Conservation (phyloP, 768 basidiomycete genomes). For the Mycena olivaceomarginata region DNA sequence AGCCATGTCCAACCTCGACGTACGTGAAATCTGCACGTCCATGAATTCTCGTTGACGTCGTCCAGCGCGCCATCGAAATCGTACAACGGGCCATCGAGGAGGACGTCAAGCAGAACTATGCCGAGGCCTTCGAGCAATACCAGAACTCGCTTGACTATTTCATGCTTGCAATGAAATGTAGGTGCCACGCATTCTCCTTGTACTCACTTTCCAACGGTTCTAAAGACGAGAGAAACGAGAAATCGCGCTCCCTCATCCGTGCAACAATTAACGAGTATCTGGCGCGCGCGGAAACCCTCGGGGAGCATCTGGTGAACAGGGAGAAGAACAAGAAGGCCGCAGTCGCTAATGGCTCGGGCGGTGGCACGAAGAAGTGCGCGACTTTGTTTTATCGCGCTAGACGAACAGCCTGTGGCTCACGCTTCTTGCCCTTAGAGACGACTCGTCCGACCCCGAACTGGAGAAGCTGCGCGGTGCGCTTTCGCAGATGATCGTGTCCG, state of each 20-base stretch:
- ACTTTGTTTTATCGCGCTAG: background rate
- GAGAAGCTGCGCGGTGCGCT: slow-evolving; percentile 98
- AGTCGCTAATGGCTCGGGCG: slow-evolving; percentile 68
- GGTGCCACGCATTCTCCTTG: slow-evolving; percentile 46
- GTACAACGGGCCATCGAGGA: slow-evolving; percentile 96
- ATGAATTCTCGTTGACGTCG: background rate
- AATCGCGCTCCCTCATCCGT: slow-evolving; percentile 90
- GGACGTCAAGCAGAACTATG: slow-evolving; percentile 94
- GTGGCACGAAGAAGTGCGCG: slow-evolving; percentile 67
- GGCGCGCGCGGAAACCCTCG: slow-evolving; percentile 92
- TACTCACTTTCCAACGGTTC: slow-evolving; percentile 18
- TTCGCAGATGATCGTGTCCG: slow-evolving; percentile 90
- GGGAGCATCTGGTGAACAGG: slow-evolving; percentile 82
- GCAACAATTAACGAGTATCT: slow-evolving; percentile 95
- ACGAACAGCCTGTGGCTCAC: background rate
- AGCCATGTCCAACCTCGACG: slow-evolving; percentile 44
- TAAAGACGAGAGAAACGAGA: slow-evolving; percentile 95
- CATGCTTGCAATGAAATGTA: slow-evolving; percentile 97
- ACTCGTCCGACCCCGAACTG: slow-evolving; percentile 91
- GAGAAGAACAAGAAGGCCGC: slow-evolving; percentile 76
- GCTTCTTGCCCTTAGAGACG: slow-evolving; percentile 62
- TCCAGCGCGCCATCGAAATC: slow-evolving; percentile 85
- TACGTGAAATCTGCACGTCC: slow-evolving; percentile 11
- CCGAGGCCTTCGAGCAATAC: slow-evolving; percentile 95
- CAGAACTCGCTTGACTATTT: slow-evolving; percentile 98